Conservation (phyloP, 495 filamentous ascomycete genomes). For the Aspergillus cristatus region DNA sequence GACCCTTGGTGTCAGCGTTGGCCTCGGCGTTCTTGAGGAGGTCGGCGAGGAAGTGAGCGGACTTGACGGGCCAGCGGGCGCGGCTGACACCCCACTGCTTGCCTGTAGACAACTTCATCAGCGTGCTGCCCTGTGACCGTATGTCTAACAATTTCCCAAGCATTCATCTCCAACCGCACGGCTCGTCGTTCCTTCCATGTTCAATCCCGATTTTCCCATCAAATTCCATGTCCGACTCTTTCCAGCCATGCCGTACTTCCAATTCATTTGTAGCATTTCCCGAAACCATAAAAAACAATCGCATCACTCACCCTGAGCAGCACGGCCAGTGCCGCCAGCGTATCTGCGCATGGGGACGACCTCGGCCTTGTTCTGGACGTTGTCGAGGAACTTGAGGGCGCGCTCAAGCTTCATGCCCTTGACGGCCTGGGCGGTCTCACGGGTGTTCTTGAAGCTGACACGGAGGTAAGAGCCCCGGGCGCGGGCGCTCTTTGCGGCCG, state of each 20-base stretch:
- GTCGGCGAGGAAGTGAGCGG: slow-evolving; percentile 91
- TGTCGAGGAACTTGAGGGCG: slow-evolving; percentile 90
- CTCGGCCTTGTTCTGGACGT: slow-evolving; percentile 90
- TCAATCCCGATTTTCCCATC: slow-evolving; percentile 3
- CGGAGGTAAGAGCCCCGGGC: slow-evolving; percentile 97
- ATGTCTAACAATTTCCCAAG: neutral
- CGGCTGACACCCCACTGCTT: slow-evolving; percentile 96
- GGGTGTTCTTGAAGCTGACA: slow-evolving; percentile 99
- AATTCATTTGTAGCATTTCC: too few relatives aligned
- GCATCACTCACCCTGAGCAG: slow-evolving; percentile 80
- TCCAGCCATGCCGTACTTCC: too few relatives aligned
- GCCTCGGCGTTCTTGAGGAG: slow-evolving; percentile 98
- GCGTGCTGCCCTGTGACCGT: too few relatives aligned
- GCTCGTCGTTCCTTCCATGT: neutral
- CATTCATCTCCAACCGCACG: neutral
- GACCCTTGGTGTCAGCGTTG: slow-evolving; percentile 98
- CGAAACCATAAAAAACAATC: slow-evolving; percentile 3
- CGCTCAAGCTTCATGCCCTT: slow-evolving; percentile 98
- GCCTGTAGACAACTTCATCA: slow-evolving; percentile 49
- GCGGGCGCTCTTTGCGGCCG: slow-evolving; percentile 87
- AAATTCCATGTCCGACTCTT: neutral
- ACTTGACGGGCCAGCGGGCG: slow-evolving; percentile 99
- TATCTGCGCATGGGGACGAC: slow-evolving; percentile 96
- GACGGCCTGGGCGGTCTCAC: slow-evolving; percentile 97
- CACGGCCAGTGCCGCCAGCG: slow-evolving; percentile 84